phyloP scores from a whole-genome alignment of 1,139 yeast species.

The Arxiozyma slooffiae region DNA sequence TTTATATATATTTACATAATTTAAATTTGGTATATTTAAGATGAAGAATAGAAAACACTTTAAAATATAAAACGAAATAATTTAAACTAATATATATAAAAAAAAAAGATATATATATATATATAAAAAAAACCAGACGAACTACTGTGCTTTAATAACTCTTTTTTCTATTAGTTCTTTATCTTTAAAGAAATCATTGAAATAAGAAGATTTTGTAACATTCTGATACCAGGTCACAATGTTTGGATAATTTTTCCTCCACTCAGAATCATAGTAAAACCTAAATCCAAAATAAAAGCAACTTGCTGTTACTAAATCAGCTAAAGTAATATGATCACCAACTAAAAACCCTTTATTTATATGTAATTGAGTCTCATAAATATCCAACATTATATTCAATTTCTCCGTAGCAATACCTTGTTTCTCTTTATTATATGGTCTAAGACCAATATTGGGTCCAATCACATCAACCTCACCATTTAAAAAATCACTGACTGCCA shows the following conservation, averaged over 20 bases:
- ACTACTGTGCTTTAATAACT: constrained; percentile 37
- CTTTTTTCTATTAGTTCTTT: constrained; percentile 44
- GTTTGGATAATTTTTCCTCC: constrained; percentile 63
- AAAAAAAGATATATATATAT: background rate
- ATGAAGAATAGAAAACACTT: no score
- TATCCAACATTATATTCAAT: constrained; percentile 34
- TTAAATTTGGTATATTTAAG: no score
- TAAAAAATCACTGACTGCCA: constrained; percentile 58
- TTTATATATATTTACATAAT: no score
- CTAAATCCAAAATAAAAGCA: constrained; percentile 29
- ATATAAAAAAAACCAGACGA: no score
- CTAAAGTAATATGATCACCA: constrained; percentile 63
- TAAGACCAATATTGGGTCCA: constrained; percentile 37
- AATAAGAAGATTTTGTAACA: constrained; percentile 44
- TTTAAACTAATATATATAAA: no score
- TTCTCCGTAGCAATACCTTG: constrained; percentile 43
- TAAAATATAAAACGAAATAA: background rate
- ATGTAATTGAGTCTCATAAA: constrained; percentile 52
- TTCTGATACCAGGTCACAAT: constrained; percentile 75
- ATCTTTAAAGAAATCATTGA: constrained; percentile 37
- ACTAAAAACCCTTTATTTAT: constrained; percentile 77
- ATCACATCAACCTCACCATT: constrained; percentile 30
- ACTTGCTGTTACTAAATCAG: constrained; percentile 64
- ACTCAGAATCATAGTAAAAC: constrained; percentile 54
- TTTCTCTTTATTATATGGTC: constrained; percentile 64